These are phyloP conservation scores for Exidia glandulosa DNA, from an alignment of 768 basidiomycete genomes.

Conservation along the genomic window DNA sequence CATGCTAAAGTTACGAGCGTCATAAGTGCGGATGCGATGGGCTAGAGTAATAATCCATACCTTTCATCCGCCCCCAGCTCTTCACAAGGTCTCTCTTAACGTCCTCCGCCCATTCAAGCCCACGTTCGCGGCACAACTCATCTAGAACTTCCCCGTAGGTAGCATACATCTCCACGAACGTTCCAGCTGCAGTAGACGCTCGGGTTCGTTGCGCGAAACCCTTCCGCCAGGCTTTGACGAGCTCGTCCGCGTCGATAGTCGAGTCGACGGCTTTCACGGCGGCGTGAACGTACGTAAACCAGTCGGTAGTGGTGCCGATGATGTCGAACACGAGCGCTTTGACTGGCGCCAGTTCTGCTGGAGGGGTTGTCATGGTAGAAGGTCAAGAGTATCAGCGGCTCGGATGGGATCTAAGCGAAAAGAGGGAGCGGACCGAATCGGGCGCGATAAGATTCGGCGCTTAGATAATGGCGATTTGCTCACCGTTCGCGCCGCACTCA, in stretches of 20 bases:
- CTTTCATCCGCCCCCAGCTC: not conserved
- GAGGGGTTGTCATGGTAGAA: too few relatives aligned
- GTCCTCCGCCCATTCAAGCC: not conserved
- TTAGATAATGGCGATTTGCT: too few relatives aligned
- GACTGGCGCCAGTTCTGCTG: too few relatives aligned
- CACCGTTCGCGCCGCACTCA: too few relatives aligned
- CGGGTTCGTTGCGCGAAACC: not conserved
- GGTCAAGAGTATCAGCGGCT: too few relatives aligned
- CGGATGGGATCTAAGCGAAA: too few relatives aligned
- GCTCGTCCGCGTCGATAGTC: not conserved
- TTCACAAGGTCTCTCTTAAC: not conserved
- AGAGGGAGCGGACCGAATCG: too few relatives aligned
- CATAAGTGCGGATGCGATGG: not conserved
- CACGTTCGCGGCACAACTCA: not conserved
- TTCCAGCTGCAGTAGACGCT: not conserved
- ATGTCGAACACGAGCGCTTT: constrained; percentile 3
- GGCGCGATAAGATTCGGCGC: too few relatives aligned
- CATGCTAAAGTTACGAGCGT: not conserved
- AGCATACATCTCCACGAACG: not conserved
- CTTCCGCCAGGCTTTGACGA: not conserved
- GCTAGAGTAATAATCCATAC: not conserved
- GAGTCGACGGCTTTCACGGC: not conserved
- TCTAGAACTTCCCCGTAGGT: not conserved
- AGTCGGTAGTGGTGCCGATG: constrained; percentile 1
- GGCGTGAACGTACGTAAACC: not conserved